phyloP scores from a whole-genome alignment of 352 stramenopile genomes.

The Phytopythium helicoides region DNA sequence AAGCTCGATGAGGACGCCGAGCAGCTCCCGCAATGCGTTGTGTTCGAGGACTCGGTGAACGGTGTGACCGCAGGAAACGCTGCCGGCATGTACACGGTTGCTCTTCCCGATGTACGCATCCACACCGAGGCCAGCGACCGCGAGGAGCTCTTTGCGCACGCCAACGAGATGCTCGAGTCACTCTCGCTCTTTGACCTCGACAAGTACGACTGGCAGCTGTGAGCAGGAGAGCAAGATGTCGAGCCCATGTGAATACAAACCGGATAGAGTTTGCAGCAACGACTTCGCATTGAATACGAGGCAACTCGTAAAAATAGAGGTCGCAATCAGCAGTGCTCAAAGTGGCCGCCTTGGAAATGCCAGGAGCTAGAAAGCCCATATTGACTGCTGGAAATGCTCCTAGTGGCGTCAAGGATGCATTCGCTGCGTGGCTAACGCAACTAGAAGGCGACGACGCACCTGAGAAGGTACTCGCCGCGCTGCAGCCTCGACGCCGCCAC shows the following conservation, averaged over 20 bases:
- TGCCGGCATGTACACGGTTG: constrained; percentile 68
- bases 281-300: not conserved
- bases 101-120: constrained; percentile 67
- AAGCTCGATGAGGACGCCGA: constrained; percentile 29
- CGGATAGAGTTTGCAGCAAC: constrained; percentile 7
- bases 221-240: constrained; percentile 4
- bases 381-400: not conserved
- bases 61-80: constrained; percentile 61
- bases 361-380: not conserved
- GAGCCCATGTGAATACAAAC: constrained; percentile 5
- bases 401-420: constrained; percentile 32
- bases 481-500: not conserved
- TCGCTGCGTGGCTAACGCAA: constrained; percentile 37
- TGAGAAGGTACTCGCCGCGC: constrained; percentile 16
- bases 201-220: constrained; percentile 52
- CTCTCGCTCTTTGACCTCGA: constrained; percentile 57
- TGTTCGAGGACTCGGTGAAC: constrained; percentile 78
- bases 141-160: constrained; percentile 43
- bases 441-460: constrained; percentile 37
- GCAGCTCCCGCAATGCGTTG: constrained; percentile 45
- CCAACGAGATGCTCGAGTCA: constrained; percentile 61
- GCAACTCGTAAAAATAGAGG: not conserved
- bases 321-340: not conserved
- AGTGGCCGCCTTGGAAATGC: not conserved
- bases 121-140: constrained; percentile 46